Conservation (phyloP, 2,329 filamentous ascomycete genomes). For the Cytospora chrysosperma region DNA sequence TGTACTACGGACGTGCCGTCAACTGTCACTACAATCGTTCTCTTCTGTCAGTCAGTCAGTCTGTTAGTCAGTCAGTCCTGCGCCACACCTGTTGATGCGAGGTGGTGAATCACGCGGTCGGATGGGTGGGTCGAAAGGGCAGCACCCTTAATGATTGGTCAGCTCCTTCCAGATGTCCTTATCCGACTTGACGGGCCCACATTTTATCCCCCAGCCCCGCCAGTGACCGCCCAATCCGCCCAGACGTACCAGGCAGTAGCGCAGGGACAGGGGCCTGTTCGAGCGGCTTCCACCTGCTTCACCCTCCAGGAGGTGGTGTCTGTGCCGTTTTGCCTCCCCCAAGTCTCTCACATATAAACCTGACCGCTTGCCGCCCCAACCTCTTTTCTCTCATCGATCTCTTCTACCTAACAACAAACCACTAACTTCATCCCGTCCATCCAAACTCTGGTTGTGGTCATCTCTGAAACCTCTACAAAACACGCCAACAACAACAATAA, state of each 20-base stretch:
- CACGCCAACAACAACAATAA: slow-evolving; percentile 34
- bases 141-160: not conserved
- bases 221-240: not conserved
- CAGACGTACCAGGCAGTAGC: not conserved
- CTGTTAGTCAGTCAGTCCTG: not conserved
- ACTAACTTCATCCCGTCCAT: not conserved
- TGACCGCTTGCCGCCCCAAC: not conserved
- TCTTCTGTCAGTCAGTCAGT: too few species aligned
- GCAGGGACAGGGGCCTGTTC: not conserved
- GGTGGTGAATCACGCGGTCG: not conserved
- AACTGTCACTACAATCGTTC: too few species aligned
- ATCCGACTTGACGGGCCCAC: not conserved
- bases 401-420: not conserved
- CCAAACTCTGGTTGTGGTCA: not conserved
- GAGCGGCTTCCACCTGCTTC: not conserved
- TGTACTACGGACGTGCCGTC: too few species aligned
- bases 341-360: slow-evolving; percentile 9
- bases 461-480: not conserved
- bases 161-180: not conserved
- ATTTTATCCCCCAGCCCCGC: not conserved
- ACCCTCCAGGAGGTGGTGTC: not conserved
- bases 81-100: not conserved
- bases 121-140: too few species aligned
- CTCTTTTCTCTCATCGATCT: not conserved
- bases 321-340: slow-evolving; percentile 7